phyloP scores from a whole-genome alignment of 2,329 filamentous ascomycete genomes.

The Monilinia vaccinii-corymbosi region DNA sequence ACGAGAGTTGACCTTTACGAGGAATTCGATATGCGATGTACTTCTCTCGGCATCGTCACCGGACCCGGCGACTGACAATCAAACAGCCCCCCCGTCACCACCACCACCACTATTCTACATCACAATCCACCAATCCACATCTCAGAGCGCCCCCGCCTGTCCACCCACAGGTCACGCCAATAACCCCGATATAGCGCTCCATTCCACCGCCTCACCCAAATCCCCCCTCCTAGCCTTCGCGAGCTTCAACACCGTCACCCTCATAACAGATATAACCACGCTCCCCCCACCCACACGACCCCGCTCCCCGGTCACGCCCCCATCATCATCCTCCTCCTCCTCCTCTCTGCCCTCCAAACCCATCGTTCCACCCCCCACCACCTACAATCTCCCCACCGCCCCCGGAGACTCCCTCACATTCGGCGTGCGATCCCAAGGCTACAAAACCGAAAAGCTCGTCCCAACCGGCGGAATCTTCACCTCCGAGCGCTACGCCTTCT shows the following conservation, averaged over 20 bases:
- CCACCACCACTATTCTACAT: slow-evolving; percentile 24
- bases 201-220: slow-evolving; percentile 18
- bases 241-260: slow-evolving; percentile 20
- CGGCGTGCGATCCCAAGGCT: slow-evolving; percentile 9
- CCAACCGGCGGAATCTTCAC: slow-evolving; percentile 20
- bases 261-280: slow-evolving; percentile 22
- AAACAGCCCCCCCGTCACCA: slow-evolving; percentile 20
- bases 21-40: slow-evolving; percentile 17
- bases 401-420: slow-evolving; percentile 5
- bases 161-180: background rate
- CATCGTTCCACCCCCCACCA: slow-evolving; percentile 2
- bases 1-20: slow-evolving; percentile 22
- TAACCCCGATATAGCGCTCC: slow-evolving; percentile 22
- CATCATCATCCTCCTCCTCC: too few relatives aligned
- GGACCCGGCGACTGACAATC: slow-evolving; percentile 16
- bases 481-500: slow-evolving; percentile 20
- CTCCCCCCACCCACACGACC: slow-evolving; percentile 16
- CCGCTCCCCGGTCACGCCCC: slow-evolving; percentile 3
- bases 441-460: slow-evolving; percentile 16
- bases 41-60: slow-evolving; percentile 21
- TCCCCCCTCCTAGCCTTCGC: slow-evolving; percentile 21
- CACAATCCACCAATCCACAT: slow-evolving; percentile 13
- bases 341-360: background rate
- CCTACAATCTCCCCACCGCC: slow-evolving; percentile 7
- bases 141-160: background rate